A percentile compares a stretch with the other conserved stretches of the same genome.
Evolutionary conservation across 225 moss, liverwort and hornwort species (phyloP).

Genomic region (Pseudisothecium myosuroides): DNA sequence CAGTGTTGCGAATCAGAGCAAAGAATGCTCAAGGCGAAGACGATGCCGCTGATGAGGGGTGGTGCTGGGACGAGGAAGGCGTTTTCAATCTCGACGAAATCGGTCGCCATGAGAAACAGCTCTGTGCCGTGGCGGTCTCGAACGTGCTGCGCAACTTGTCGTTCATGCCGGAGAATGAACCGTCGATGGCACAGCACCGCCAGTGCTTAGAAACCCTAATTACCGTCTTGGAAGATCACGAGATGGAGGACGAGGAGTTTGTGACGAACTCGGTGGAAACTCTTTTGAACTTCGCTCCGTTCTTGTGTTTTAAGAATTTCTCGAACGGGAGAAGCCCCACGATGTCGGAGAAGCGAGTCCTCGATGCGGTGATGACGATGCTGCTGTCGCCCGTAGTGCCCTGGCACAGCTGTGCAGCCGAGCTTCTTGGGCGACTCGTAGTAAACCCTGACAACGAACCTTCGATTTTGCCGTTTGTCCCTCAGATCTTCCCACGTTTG

Average conservation of each 20-base stretch:
- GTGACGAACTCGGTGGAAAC: conserved; percentile 83
- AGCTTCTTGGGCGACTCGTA: conserved; percentile 79
- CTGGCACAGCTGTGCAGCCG: conserved; percentile 90
- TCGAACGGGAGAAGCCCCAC: conserved; percentile 35
- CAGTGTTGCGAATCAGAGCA: conserved; percentile 54
- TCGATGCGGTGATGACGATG: conserved; percentile 72
- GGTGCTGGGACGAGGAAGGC: conserved; percentile 99
- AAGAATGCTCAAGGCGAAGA: conserved; percentile 12
- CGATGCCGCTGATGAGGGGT: conserved; percentile 29
- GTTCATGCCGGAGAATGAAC: conserved; percentile 90
- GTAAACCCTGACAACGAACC: conserved; percentile 97
- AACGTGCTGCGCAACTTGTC: conserved; percentile 86
- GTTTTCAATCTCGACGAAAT: conserved; percentile 89
- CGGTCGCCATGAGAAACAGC: conserved; percentile 82
- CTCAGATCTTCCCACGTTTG: conserved; percentile 75
- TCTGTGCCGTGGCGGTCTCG: conserved; percentile 87
- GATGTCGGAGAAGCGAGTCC: conserved; percentile 59
- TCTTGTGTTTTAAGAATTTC: conserved; percentile 66
- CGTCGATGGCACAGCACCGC: conserved; percentile 73
- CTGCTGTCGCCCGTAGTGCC: conserved; percentile 59
- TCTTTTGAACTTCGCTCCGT: conserved; percentile 76
- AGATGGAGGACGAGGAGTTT: conserved; percentile 84
- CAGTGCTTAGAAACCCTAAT: conserved; percentile 61
- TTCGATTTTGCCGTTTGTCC: conserved; percentile 55
- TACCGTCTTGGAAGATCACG: conserved; percentile 76